A percentile compares a stretch with the other conserved stretches of the same genome.
These are phyloP conservation scores for Epithemia pelagica DNA, from an alignment of 108 stramenopile species.

Conservation along the genomic window DNA sequence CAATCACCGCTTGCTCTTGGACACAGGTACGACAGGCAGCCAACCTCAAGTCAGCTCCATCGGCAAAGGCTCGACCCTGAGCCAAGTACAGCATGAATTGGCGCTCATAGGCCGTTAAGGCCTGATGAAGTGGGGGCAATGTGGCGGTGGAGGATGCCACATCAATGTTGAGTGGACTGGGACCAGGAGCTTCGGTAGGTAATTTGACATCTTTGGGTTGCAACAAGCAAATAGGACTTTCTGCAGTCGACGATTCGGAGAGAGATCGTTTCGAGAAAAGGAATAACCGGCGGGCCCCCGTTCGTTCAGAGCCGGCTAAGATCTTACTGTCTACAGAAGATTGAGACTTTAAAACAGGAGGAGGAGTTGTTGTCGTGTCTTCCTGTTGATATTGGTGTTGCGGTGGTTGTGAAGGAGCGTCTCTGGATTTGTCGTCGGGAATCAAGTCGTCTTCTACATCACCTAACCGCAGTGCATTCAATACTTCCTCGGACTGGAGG, in stretches of 20 bases:
- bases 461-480: constrained; percentile 64
- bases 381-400: constrained; percentile 2
- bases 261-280: constrained; percentile 77
- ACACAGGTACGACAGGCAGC: constrained; percentile 61
- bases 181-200: constrained; percentile 45
- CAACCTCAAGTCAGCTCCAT: constrained; percentile 68
- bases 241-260: constrained; percentile 53
- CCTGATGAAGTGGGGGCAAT: constrained; percentile 58
- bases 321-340: constrained; percentile 13
- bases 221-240: constrained; percentile 56
- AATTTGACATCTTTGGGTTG: constrained; percentile 42
- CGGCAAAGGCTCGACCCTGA: constrained; percentile 66
- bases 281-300: constrained; percentile 70
- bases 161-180: constrained; percentile 51
- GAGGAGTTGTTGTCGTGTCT: constrained; percentile 21
- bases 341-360: neutral
- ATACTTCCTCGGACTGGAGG: constrained; percentile 60
- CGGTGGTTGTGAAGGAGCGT: too few species aligned
- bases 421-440: neutral
- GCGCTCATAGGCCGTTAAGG: constrained; percentile 68
- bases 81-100: constrained; percentile 65
- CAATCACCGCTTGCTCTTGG: constrained; percentile 77
- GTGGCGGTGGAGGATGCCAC: constrained; percentile 19
- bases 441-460: constrained; percentile 65
- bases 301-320: constrained; percentile 59